These are phyloP conservation scores for Psilocybe cubensis DNA, from an alignment of 768 basidiomycete species.

Conservation along the genomic window DNA sequence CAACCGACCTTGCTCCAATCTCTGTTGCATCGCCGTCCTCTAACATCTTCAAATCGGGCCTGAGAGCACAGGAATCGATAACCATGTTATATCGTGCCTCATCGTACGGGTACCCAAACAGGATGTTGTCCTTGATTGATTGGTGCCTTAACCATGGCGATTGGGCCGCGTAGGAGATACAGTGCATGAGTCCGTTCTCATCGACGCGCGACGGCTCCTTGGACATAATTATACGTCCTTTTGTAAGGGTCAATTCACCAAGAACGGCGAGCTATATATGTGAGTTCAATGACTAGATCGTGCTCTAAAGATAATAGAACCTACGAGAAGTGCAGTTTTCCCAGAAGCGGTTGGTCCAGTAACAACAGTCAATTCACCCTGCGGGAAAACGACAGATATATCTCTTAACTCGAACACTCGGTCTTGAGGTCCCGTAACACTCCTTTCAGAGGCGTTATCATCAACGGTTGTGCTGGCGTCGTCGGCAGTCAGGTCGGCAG, in stretches of 20 bases:
- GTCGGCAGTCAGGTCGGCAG: slow-evolving; percentile 18
- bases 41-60: slow-evolving; percentile 78
- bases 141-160: slow-evolving; percentile 72
- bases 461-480: slow-evolving; percentile 26
- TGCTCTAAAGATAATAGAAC: slow-evolving; percentile 19
- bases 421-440: slow-evolving; percentile 35
- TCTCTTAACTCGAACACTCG: slow-evolving; percentile 70
- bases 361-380: slow-evolving; percentile 69
- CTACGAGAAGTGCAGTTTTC: slow-evolving; percentile 77
- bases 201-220: slow-evolving; percentile 67
- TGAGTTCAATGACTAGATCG: background rate
- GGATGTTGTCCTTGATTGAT: slow-evolving; percentile 80
- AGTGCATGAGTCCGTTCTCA: slow-evolving; percentile 59
- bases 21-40: slow-evolving; percentile 89
- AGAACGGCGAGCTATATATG: slow-evolving; percentile 62
- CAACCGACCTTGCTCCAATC: slow-evolving; percentile 68
- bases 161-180: slow-evolving; percentile 76
- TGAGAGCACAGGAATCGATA: slow-evolving; percentile 83
- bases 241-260: slow-evolving; percentile 67
- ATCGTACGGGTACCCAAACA: slow-evolving; percentile 75
- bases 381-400: slow-evolving; percentile 71
- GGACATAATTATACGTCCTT: slow-evolving; percentile 59
- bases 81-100: slow-evolving; percentile 76
- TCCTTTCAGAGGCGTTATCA: slow-evolving; percentile 21
- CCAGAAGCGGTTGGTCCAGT: slow-evolving; percentile 84